phyloP scores from a whole-genome alignment of 2,329 filamentous ascomycete species.

The Falciphora oryzae region DNA sequence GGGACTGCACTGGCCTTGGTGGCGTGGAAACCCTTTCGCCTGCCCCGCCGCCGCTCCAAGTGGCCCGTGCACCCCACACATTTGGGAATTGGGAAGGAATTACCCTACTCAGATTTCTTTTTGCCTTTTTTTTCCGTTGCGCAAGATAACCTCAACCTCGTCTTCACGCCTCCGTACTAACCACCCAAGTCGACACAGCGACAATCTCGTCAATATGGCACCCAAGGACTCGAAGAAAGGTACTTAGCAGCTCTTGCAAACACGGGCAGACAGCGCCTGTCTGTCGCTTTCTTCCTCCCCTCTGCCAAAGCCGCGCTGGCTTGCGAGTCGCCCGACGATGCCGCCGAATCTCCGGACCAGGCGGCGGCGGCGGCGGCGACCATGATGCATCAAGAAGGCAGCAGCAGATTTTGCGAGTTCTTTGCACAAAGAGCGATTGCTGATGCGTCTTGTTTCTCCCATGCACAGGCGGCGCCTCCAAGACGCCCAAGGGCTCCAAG shows the following conservation, averaged over 20 bases:
- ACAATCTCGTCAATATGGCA: constrained; percentile 28
- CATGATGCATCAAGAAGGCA: constrained; percentile 51
- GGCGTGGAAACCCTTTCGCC: background rate
- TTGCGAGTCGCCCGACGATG: constrained; percentile 2
- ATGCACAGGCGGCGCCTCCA: constrained; percentile 43
- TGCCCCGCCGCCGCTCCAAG: too few relatives aligned
- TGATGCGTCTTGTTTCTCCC: constrained; percentile 50
- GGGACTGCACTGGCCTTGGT: background rate
- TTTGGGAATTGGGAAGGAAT: constrained; percentile 11
- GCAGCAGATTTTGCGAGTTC: constrained; percentile 74
- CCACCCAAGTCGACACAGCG: constrained; percentile 11
- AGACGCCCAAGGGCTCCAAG: constrained; percentile 61
- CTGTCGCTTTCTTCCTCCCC: background rate
- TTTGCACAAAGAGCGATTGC: constrained; percentile 61
- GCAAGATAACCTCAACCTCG: constrained; percentile 4
- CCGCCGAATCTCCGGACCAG: constrained; percentile 2
- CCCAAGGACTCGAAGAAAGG: constrained; percentile 35
- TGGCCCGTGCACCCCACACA: constrained; percentile 10
- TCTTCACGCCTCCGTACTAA: background rate
- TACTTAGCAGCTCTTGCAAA: constrained; percentile 21
- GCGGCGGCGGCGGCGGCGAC: constrained; percentile 17
- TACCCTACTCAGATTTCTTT: background rate
- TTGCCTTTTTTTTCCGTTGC: background rate
- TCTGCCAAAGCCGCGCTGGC: background rate
- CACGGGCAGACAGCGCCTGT: background rate